Evolutionary conservation across 2,329 filamentous ascomycete species (phyloP).

Genomic region (Lecanicillium sp.): DNA sequence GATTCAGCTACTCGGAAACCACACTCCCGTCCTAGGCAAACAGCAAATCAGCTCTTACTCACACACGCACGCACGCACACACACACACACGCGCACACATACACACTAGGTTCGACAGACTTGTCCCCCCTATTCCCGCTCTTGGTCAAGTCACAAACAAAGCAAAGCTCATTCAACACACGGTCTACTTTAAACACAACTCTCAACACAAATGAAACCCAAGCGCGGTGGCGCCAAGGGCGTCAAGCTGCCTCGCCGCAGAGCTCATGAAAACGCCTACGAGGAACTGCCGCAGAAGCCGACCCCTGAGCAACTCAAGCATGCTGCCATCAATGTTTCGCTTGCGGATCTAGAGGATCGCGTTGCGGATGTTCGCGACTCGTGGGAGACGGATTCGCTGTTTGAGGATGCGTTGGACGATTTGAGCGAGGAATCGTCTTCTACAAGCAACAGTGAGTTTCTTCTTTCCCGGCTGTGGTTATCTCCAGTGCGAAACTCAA

Average conservation of each 20-base stretch:
- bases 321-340: conserved; percentile 25
- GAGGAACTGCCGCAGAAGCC: conserved; percentile 25
- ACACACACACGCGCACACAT: no score
- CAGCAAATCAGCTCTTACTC: no score
- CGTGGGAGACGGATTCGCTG: conserved; percentile 57
- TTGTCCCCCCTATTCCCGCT: no score
- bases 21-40: no score
- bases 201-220: conserved; percentile 17
- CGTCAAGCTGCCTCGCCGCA: conserved; percentile 23
- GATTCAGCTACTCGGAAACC: no score
- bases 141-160: no score
- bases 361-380: conserved; percentile 42
- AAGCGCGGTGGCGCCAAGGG: conserved; percentile 21
- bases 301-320: conserved; percentile 26
- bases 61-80: no score
- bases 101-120: no score
- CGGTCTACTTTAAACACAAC: no score
- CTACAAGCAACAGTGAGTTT: conserved; percentile 34
- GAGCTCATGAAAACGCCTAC: conserved; percentile 26
- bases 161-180: no score
- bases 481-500: no score
- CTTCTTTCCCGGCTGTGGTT: no score
- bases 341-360: conserved; percentile 41
- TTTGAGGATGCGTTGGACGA: conserved; percentile 56
- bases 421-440: conserved; percentile 43